Evolutionary conservation across 768 basidiomycete species (phyloP).

Genomic region (Suillus subalutaceus): DNA sequence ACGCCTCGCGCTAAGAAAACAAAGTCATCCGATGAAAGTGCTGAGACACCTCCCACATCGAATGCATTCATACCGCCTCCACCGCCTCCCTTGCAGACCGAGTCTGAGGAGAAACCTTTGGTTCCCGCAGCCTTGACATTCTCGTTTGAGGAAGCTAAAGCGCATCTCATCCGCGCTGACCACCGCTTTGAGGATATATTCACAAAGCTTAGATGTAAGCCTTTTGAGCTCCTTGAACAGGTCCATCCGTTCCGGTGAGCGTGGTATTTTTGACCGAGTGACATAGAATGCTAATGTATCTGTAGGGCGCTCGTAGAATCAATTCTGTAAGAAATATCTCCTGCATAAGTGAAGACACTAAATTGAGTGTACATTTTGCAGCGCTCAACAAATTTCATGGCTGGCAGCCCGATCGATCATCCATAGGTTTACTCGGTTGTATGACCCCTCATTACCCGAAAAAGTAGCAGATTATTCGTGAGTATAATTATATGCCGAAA

Average conservation of each 20-base stretch:
- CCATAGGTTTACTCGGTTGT: slow-evolving; percentile 78
- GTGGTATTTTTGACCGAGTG: slow-evolving; percentile 12
- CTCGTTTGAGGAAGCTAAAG: slow-evolving; percentile 74
- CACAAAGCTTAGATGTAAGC: slow-evolving; percentile 64
- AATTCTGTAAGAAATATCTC: slow-evolving; percentile 58
- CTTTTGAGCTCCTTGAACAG: slow-evolving; percentile 71
- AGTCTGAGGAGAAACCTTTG: slow-evolving; percentile 30
- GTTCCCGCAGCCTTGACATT: slow-evolving; percentile 77
- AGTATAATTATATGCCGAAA: slow-evolving; percentile 20
- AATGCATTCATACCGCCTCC: slow-evolving; percentile 7
- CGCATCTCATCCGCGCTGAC: slow-evolving; percentile 69
- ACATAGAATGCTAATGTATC: neutral
- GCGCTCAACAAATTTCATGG: slow-evolving; percentile 86
- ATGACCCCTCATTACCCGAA: slow-evolving; percentile 74
- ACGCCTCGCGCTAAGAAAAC: slow-evolving; percentile 12
- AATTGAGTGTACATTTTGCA: slow-evolving; percentile 25
- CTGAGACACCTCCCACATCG: neutral
- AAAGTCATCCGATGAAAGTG: neutral
- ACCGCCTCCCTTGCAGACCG: slow-evolving; percentile 10
- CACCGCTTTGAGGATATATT: slow-evolving; percentile 74
- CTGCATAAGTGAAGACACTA: neutral
- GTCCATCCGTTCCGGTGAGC: slow-evolving; percentile 82
- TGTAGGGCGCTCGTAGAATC: slow-evolving; percentile 70
- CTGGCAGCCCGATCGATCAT: slow-evolving; percentile 82
- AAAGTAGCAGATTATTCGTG: slow-evolving; percentile 55